Conservation (phyloP, 2,329 filamentous ascomycete species). For the Aspergillus hortae region DNA sequence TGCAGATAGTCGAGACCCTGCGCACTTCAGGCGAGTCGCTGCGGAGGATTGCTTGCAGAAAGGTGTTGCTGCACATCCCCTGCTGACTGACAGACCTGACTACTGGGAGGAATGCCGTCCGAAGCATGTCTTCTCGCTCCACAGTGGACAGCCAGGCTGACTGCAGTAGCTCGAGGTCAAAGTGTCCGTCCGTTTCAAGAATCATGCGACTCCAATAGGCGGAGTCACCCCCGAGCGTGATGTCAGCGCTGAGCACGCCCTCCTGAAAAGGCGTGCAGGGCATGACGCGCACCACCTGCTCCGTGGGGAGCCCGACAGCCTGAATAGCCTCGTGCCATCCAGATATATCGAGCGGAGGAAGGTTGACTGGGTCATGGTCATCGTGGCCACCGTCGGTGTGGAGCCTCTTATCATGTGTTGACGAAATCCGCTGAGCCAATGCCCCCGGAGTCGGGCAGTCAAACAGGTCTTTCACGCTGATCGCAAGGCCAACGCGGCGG, state of each 20-base stretch:
- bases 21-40: background rate
- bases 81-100: background rate
- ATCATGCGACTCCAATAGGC: background rate
- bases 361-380: no score
- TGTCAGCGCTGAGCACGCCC: conserved; percentile 1
- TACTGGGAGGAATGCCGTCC: conserved; percentile 2
- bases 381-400: no score
- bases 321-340: background rate
- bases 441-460: background rate
- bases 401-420: background rate
- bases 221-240: background rate
- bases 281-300: background rate
- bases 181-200: background rate
- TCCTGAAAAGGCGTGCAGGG: conserved; percentile 6
- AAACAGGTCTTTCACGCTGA: conserved; percentile 1
- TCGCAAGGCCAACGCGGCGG: background rate
- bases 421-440: background rate
- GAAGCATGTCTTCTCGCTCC: conserved; percentile 5
- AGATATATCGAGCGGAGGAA: background rate
- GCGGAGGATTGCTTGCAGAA: conserved; percentile 4
- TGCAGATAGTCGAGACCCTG: background rate
- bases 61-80: background rate
- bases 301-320: background rate
- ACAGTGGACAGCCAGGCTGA: background rate
- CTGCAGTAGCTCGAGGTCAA: background rate